These are phyloP conservation scores for Coemansia biformis DNA, from an alignment of 192 early-diverging fungal species.

Conservation along the genomic window DNA sequence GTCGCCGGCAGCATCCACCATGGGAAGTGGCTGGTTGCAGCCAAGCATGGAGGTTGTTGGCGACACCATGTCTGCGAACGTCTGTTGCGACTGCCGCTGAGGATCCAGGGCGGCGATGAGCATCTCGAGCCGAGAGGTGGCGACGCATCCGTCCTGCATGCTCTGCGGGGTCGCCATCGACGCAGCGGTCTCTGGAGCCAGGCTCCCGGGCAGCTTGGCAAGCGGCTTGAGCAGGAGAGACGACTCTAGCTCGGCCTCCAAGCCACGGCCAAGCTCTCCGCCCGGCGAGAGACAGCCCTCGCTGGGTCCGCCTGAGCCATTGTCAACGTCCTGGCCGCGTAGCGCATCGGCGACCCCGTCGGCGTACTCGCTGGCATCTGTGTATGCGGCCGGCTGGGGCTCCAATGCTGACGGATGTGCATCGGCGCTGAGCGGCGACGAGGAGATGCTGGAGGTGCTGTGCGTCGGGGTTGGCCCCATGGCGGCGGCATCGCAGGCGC, in stretches of 20 bases:
- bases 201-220: slow-evolving; percentile 1
- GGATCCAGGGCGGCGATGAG: slow-evolving; percentile 45
- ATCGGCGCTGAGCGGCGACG: background rate
- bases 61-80: background rate
- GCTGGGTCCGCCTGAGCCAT: too few species aligned
- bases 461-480: background rate
- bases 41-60: background rate
- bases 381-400: too few species aligned
- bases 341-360: too few species aligned
- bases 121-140: slow-evolving; percentile 44
- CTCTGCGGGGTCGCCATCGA: slow-evolving; percentile 35
- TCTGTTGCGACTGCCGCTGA: slow-evolving; percentile 14
- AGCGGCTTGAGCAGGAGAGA: slow-evolving; percentile 44
- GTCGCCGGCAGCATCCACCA: background rate
- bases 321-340: too few species aligned
- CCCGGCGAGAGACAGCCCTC: too few species aligned
- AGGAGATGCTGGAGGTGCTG: too few species aligned
- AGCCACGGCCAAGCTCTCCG: background rate
- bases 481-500: background rate
- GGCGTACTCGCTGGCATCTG: too few species aligned
- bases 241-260: slow-evolving; percentile 5
- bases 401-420: background rate
- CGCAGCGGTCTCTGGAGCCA: slow-evolving; percentile 1
- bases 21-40: background rate
- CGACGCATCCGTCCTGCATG: slow-evolving; percentile 13